Percentiles rank a stretch among this genome's conserved stretches.
Conservation (phyloP, 192 early-diverging fungal genomes). For the Gamsiella multidivaricata region DNA sequence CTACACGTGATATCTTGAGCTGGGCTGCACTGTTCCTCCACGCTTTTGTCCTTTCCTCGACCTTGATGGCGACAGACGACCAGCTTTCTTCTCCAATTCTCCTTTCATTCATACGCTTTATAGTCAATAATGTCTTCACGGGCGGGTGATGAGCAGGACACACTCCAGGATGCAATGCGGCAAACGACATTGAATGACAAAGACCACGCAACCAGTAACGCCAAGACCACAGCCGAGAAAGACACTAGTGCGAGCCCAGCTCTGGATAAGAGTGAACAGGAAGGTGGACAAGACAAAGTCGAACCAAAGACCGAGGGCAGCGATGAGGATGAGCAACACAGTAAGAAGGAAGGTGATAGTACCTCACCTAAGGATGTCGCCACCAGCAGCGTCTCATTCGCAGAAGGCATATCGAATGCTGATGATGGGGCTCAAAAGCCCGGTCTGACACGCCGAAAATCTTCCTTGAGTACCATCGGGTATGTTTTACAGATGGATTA, state of each 20-base stretch:
- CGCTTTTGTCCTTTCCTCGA: no score
- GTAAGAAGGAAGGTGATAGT: background rate
- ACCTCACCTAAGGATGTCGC: background rate
- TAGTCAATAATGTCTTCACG: background rate
- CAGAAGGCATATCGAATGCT: background rate
- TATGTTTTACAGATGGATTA: background rate
- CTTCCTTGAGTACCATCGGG: constrained; percentile 16
- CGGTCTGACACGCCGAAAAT: constrained; percentile 17
- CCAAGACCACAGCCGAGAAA: background rate
- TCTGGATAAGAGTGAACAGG: background rate
- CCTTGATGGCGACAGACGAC: no score
- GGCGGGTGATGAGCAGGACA: constrained; percentile 1
- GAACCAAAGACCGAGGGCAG: background rate
- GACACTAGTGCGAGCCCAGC: background rate
- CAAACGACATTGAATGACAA: background rate
- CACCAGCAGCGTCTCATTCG: background rate
- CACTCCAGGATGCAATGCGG: background rate
- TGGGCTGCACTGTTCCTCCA: no score
- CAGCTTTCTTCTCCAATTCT: no score
- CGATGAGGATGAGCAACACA: background rate
- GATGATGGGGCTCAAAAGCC: background rate
- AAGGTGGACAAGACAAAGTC: background rate
- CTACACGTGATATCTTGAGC: no score
- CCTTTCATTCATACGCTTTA: no score
- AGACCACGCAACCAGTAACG: no score